These are phyloP conservation scores for Thoreauomyces humboldtii DNA, from an alignment of 192 early-diverging fungal species.

Conservation along the genomic window DNA sequence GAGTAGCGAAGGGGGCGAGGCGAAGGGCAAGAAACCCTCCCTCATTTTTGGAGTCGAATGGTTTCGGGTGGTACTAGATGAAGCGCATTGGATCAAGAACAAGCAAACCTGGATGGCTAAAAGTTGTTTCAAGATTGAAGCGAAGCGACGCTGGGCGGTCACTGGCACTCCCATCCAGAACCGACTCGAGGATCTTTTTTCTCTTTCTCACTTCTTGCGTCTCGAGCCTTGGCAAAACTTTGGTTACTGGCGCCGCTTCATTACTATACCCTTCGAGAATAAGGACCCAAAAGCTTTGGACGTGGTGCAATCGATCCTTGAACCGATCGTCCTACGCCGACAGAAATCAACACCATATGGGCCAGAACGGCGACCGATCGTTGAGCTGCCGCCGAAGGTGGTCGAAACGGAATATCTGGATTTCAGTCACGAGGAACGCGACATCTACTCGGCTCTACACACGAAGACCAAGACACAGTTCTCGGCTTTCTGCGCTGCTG, in stretches of 20 bases:
- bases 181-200: constrained; percentile 74
- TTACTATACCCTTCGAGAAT: constrained; percentile 70
- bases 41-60: constrained; percentile 65
- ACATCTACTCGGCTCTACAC: constrained; percentile 27
- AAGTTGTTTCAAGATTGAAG: constrained; percentile 61
- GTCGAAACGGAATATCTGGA: constrained; percentile 28
- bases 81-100: constrained; percentile 85
- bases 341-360: constrained; percentile 57
- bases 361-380: constrained; percentile 64
- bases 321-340: constrained; percentile 69
- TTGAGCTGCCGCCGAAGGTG: constrained; percentile 64
- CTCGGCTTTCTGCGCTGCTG: not conserved
- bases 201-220: constrained; percentile 77
- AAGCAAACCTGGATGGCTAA: constrained; percentile 63
- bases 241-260: constrained; percentile 74
- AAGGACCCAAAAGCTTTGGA: constrained; percentile 40
- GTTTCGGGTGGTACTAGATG: constrained; percentile 81
- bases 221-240: constrained; percentile 66
- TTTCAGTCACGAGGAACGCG: constrained; percentile 34
- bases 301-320: constrained; percentile 61
- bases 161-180: constrained; percentile 92
- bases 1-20: constrained; percentile 31
- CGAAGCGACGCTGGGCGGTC: constrained; percentile 76
- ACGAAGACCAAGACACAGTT: constrained; percentile 16
- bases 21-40: constrained; percentile 8